A percentile compares a stretch with the other conserved stretches of the same genome.
Conservation (phyloP, 2,329 filamentous ascomycete species). For the Aspergillus japonicus region DNA sequence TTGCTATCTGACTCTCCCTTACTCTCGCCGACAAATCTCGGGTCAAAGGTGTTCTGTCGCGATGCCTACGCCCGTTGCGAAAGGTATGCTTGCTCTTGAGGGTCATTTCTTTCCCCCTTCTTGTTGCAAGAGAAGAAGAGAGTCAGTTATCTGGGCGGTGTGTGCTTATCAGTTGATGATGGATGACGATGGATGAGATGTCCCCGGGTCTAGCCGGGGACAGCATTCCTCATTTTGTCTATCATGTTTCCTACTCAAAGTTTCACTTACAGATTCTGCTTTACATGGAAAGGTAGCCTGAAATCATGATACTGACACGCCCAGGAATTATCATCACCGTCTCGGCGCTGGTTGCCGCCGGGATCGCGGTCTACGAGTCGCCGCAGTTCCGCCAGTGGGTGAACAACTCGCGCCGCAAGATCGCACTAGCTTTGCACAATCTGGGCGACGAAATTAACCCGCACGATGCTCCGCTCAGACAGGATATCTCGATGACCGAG, state of each 20-base stretch:
- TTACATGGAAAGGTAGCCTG: background rate
- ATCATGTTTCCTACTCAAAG: background rate
- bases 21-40: background rate
- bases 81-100: conserved; percentile 38
- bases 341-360: conserved; percentile 60
- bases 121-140: background rate
- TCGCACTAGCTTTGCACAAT: conserved; percentile 58
- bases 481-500: conserved; percentile 51
- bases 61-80: conserved; percentile 50
- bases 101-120: conserved; percentile 4
- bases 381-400: conserved; percentile 64
- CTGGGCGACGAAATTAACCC: conserved; percentile 61
- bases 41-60: conserved; percentile 7
- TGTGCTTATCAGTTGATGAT: conserved; percentile 31
- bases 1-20: background rate
- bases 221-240: conserved; percentile 10
- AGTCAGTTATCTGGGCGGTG: conserved; percentile 23
- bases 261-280: background rate
- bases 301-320: conserved; percentile 16
- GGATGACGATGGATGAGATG: conserved; percentile 9
- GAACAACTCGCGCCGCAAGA: conserved; percentile 59
- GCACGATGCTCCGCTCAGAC: conserved; percentile 30
- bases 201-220: background rate
- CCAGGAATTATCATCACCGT: conserved; percentile 63
- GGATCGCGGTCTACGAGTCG: conserved; percentile 63